Evolutionary conservation across 2,329 filamentous ascomycete genomes (phyloP), one percentile per base, ranked within the genome.

Genomic region (Capronia epimyces): DNA sequence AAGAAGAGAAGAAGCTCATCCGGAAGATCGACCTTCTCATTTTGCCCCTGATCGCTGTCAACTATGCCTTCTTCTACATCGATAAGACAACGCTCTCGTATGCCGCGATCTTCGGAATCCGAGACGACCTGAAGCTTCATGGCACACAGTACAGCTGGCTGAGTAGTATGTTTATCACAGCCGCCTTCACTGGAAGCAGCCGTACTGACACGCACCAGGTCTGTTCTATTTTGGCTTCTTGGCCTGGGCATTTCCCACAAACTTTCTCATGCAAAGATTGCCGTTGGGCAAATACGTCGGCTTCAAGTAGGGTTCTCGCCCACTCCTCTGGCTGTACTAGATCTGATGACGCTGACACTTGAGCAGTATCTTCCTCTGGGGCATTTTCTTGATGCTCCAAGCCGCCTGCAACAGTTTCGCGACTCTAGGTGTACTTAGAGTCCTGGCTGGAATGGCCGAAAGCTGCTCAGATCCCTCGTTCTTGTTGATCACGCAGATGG

Each of bases 201-300:
- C 66, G 78, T 16, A n/a, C 77, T 77, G 21, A 43, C 8, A 39
- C 4, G 16, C 37, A 2, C 3, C 29, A 57, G 54, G 54, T 53
- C 75, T 75, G 63, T 77, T 80, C 58, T 63, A 64, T 37, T 56
- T 61, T 69, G 71, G 72, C 1, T 75, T 74, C 51, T 62, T 75
- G 10, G 77, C 74, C 1, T 84, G 76, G 76, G 82, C 86, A 62
- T 85, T 82, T 64, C 82, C 82, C 0, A 84, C 82, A 1, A 83
- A 77, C 61, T 75, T 79, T 8, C 71, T 86, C 21, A 72, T 86
- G n/a, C 83, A 86, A 64, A 70, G 76, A 1, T 67, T 86, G 1
- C 83, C 83, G 0, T 66, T 86, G 6, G 83, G 79, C 1, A 86
- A 85, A 63, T 86, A 84, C 65, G 66, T 80, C 2, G 76, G 75